A percentile compares a stretch with the other conserved stretches of the same genome.
Conservation (phyloP, 805 yeast species). For the Pichia rugopelliculosa region DNA sequence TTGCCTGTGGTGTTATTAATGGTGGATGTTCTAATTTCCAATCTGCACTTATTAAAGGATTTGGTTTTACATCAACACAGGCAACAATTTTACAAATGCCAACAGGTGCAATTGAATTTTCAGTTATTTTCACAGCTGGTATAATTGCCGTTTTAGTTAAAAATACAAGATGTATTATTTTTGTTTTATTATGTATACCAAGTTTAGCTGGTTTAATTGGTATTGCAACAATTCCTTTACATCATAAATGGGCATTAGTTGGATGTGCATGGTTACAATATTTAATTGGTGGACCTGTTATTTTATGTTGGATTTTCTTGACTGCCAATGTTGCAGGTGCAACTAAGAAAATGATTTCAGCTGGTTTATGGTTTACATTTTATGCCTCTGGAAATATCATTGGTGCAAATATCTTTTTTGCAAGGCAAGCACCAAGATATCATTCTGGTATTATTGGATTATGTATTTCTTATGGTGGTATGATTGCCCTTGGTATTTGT, state of each 20-base stretch:
- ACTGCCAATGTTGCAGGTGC: conserved; percentile 1
- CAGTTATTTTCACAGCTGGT: conserved; percentile 1
- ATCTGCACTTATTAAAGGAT: conserved; percentile 23
- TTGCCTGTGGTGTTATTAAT: conserved; percentile 21
- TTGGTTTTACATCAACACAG: conserved; percentile 12
- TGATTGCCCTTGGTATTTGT: not conserved
- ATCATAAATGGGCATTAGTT: not conserved
- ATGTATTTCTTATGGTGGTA: not conserved
- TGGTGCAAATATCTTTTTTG: not conserved
- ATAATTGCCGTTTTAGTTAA: conserved; percentile 2
- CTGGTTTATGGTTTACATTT: not conserved
- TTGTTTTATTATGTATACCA: conserved; percentile 1
- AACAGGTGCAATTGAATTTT: conserved; percentile 3
- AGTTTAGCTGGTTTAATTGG: conserved; percentile 1
- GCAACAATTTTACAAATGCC: conserved; percentile 2
- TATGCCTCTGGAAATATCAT: conserved; percentile 1
- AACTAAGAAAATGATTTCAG: not conserved
- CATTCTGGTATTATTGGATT: not conserved
- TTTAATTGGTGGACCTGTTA: conserved; percentile 2
- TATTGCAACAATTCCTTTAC: not conserved
- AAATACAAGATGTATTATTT: conserved; percentile 1
- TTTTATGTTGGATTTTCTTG: conserved; percentile 1
- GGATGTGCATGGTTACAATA: conserved; percentile 3
- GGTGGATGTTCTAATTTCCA: conserved; percentile 51
- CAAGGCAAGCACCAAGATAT: conserved; percentile 1